phyloP scores from a whole-genome alignment of 306 rosid genomes.

The Quillaja saponaria region DNA sequence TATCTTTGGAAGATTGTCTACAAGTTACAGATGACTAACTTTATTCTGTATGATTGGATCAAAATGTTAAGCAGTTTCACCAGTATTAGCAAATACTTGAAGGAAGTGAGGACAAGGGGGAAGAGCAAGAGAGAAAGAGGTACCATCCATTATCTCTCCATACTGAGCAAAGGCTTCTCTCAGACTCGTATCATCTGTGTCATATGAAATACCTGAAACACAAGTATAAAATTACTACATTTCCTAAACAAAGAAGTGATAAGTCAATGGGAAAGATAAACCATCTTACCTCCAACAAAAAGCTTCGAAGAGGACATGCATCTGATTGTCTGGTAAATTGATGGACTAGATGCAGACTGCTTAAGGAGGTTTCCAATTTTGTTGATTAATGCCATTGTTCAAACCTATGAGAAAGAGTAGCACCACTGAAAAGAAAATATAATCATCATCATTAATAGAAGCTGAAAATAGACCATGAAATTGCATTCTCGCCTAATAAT shows the following conservation, averaged over 20 bases:
- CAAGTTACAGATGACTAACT: too few species aligned
- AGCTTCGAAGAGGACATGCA: slow-evolving; percentile 50
- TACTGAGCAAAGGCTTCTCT: slow-evolving; percentile 47
- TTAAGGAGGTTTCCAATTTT: slow-evolving; percentile 42
- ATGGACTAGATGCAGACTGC: slow-evolving; percentile 41
- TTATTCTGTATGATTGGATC: too few species aligned
- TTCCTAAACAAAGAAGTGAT: neutral
- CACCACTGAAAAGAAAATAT: neutral
- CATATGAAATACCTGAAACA: slow-evolving; percentile 49
- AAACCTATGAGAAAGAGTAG: slow-evolving; percentile 26
- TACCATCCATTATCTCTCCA: slow-evolving; percentile 55
- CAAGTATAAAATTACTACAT: neutral
- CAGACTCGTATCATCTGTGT: slow-evolving; percentile 46
- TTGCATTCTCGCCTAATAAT: slow-evolving; percentile 4
- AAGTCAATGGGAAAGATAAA: neutral
- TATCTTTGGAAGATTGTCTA: neutral
- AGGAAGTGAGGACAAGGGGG: too few species aligned
- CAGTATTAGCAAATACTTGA: neutral
- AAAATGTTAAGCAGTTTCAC: neutral
- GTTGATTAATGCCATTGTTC: slow-evolving; percentile 47
- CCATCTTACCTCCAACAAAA: slow-evolving; percentile 48
- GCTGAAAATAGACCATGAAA: neutral
- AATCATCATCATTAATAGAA: neutral
- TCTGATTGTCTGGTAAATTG: slow-evolving; percentile 45
- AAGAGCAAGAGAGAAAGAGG: neutral